These are phyloP conservation scores for Mallotus repandus DNA, from an alignment of 441 rosid genomes.

Conservation along the genomic window DNA sequence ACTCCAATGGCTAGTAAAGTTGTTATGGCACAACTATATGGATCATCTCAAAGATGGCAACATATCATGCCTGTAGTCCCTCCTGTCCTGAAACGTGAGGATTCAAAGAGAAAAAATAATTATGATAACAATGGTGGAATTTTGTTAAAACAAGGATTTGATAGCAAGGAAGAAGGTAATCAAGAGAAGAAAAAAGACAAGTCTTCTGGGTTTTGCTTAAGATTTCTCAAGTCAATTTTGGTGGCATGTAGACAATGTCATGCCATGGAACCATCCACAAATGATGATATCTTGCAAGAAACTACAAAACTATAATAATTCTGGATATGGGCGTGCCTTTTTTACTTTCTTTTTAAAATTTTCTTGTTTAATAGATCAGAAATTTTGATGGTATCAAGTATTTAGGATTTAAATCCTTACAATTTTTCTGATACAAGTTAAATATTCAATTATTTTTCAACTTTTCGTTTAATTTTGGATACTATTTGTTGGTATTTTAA, in stretches of 20 bases:
- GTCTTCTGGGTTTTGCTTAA: slow-evolving; percentile 43
- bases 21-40: slow-evolving; percentile 54
- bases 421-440: too few species aligned
- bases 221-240: slow-evolving; percentile 47
- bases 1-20: slow-evolving; percentile 40
- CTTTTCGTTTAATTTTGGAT: neutral
- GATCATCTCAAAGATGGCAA: slow-evolving; percentile 74
- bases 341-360: too few species aligned
- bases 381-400: too few species aligned
- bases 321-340: neutral
- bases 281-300: slow-evolving; percentile 24
- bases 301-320: neutral
- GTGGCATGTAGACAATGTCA: slow-evolving; percentile 72
- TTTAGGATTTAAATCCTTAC: too few species aligned
- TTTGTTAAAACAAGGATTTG: slow-evolving; percentile 5
- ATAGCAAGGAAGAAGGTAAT: slow-evolving; percentile 21
- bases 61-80: slow-evolving; percentile 48
- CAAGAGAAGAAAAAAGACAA: slow-evolving; percentile 18
- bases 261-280: slow-evolving; percentile 68
- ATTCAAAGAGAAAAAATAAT: slow-evolving; percentile 36
- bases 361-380: too few species aligned
- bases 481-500: neutral
- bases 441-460: neutral
- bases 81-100: slow-evolving; percentile 44
- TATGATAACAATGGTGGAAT: slow-evolving; percentile 13